A percentile compares a stretch with the other conserved stretches of the same genome.
Conservation (phyloP, 306 rosid species). For the Sesbania bispinosa region DNA sequence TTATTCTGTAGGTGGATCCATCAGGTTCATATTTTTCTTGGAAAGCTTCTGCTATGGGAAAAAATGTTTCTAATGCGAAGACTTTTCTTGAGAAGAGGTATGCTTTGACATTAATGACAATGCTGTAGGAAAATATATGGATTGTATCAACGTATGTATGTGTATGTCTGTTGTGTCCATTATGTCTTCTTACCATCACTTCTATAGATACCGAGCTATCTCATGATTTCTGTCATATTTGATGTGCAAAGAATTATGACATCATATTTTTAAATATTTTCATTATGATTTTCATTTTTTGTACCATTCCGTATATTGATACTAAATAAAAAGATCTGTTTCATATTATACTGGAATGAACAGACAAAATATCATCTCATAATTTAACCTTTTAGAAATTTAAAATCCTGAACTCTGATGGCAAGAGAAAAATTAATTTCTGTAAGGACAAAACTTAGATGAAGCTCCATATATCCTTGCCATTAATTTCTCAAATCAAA, state of each 20-base stretch:
- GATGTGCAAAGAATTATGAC: background rate
- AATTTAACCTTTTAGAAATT: background rate
- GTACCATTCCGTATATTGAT: background rate
- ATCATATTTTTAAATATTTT: background rate
- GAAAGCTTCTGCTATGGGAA: constrained; percentile 99
- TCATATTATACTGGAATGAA: background rate
- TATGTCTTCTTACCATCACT: background rate
- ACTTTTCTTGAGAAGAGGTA: constrained; percentile 99
- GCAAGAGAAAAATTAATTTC: too few relatives aligned
- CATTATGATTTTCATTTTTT: background rate
- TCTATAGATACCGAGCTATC: background rate
- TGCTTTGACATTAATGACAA: background rate
- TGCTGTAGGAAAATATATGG: background rate
- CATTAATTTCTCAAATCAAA: too few relatives aligned
- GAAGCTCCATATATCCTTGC: background rate
- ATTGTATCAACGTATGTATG: background rate
- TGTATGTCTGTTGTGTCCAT: background rate
- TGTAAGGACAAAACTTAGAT: background rate
- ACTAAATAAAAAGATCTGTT: background rate
- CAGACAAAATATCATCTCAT: background rate
- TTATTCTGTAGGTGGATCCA: constrained; percentile 79
- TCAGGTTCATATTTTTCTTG: constrained; percentile 96
- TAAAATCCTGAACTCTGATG: background rate
- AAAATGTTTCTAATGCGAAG: constrained; percentile 93
- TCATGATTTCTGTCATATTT: background rate